Evolutionary conservation across 2,329 filamentous ascomycete genomes (phyloP).

Genomic region (Ophiognomonia clavigignenti-juglandacearum): DNA sequence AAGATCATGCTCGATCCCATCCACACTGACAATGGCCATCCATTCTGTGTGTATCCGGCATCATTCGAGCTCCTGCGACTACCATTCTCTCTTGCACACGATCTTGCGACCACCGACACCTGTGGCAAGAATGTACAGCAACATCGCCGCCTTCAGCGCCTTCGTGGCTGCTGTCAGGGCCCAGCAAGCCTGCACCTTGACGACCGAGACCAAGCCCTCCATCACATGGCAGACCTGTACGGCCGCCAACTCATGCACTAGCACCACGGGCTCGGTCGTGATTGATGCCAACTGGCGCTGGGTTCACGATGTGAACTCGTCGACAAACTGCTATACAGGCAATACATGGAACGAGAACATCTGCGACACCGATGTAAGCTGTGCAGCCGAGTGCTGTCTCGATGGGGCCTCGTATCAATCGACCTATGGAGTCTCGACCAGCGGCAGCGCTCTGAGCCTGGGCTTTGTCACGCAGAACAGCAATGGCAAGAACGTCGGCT

Average conservation of each 20-base stretch:
- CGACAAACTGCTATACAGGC: constrained; percentile 53
- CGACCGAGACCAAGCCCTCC: constrained; percentile 45
- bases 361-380: constrained; percentile 35
- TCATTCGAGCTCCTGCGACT: neutral
- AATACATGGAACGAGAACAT: constrained; percentile 33
- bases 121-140: constrained; percentile 1
- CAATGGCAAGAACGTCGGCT: constrained; percentile 38
- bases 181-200: constrained; percentile 32
- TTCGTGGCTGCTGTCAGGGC: constrained; percentile 6
- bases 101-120: neutral
- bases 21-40: too few relatives aligned
- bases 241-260: constrained; percentile 41
- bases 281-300: constrained; percentile 60
- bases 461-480: constrained; percentile 46
- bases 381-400: constrained; percentile 39
- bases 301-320: constrained; percentile 42
- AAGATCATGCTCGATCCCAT: neutral
- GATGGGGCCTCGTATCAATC: constrained; percentile 41
- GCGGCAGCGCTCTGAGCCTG: constrained; percentile 39
- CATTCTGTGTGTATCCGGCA: neutral
- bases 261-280: constrained; percentile 44
- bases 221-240: constrained; percentile 52
- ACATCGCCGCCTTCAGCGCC: constrained; percentile 4
- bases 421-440: constrained; percentile 42
- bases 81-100: neutral